Conservation (phyloP, 768 basidiomycete genomes). For the Leccinum uliginosum region DNA sequence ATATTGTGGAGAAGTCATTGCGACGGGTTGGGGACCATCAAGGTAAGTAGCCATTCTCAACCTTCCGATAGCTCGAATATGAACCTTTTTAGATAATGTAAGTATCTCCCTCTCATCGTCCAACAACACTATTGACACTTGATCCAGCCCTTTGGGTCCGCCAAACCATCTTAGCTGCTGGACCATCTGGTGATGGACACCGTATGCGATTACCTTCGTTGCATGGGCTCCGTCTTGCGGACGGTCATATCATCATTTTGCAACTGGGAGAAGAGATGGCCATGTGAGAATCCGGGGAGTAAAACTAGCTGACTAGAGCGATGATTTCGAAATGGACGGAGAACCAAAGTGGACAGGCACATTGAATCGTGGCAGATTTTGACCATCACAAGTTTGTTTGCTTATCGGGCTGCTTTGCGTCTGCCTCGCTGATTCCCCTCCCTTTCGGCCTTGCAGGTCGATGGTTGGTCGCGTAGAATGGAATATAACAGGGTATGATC, state of each 20-base stretch:
- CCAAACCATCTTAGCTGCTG: slow-evolving; percentile 12
- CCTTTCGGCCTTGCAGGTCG: slow-evolving; percentile 50
- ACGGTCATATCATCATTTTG: slow-evolving; percentile 89
- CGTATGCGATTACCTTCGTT: slow-evolving; percentile 73
- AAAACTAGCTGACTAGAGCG: slow-evolving; percentile 49
- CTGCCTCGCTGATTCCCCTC: slow-evolving; percentile 5
- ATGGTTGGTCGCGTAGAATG: slow-evolving; percentile 86
- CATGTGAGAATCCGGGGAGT: slow-evolving; percentile 88
- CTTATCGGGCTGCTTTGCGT: not conserved
- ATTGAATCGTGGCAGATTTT: slow-evolving; percentile 82
- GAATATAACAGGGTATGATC: slow-evolving; percentile 78
- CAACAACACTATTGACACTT: slow-evolving; percentile 57
- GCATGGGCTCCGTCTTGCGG: slow-evolving; percentile 96
- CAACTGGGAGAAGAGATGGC: slow-evolving; percentile 85
- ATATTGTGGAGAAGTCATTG: slow-evolving; percentile 92
- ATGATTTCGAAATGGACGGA: slow-evolving; percentile 41
- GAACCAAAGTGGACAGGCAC: slow-evolving; percentile 62
- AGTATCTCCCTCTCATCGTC: slow-evolving; percentile 63
- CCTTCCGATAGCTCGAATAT: not conserved
- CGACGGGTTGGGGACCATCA: slow-evolving; percentile 72
- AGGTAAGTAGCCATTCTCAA: slow-evolving; percentile 43
- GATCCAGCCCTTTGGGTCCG: slow-evolving; percentile 33
- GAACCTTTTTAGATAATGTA: slow-evolving; percentile 58
- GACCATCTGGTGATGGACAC: slow-evolving; percentile 31
- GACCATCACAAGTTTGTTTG: slow-evolving; percentile 74